Conservation (phyloP, 1,284 basidiomycete genomes). For the Ceratorhiza oryzae-sativae region DNA sequence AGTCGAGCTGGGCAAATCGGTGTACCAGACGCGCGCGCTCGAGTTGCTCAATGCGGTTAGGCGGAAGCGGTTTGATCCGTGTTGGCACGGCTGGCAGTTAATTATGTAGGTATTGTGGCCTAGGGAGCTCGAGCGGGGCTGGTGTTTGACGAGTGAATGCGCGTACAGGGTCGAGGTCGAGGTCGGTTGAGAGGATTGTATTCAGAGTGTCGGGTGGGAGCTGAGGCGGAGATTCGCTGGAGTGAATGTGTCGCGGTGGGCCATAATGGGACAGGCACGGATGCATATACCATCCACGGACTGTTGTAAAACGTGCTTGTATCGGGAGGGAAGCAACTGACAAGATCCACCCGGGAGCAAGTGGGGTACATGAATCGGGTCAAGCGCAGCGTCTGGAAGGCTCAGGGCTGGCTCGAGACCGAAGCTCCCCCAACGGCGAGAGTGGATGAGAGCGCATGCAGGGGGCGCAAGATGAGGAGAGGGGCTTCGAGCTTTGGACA, state of each 20-base stretch:
- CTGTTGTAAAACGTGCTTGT: not conserved
- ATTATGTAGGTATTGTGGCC: not conserved
- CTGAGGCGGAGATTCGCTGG: not conserved
- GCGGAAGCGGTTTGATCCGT: slow-evolving; percentile 31
- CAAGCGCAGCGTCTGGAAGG: not conserved
- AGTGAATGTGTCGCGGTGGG: not conserved
- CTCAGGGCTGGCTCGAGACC: not conserved
- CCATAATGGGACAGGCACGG: not conserved
- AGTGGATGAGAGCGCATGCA: slow-evolving; percentile 2
- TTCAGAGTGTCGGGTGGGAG: not conserved
- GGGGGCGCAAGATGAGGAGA: not conserved
- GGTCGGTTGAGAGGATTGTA: not conserved
- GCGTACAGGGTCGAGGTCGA: not conserved
- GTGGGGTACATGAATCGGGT: slow-evolving; percentile 21
- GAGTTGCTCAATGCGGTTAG: slow-evolving; percentile 32
- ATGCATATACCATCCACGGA: not conserved
- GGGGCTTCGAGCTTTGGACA: not conserved
- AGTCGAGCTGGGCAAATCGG: not conserved
- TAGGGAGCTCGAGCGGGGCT: not conserved
- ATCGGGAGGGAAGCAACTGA: not conserved
- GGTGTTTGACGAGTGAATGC: not conserved
- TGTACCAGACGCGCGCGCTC: slow-evolving; percentile 1
- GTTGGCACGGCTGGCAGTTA: slow-evolving; percentile 9
- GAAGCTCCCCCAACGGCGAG: not conserved
- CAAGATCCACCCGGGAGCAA: not conserved